Percentiles rank a stretch among this genome's conserved stretches.
Conservation (phyloP, 345 rosid genomes). For the Lepidium aucheri region DNA sequence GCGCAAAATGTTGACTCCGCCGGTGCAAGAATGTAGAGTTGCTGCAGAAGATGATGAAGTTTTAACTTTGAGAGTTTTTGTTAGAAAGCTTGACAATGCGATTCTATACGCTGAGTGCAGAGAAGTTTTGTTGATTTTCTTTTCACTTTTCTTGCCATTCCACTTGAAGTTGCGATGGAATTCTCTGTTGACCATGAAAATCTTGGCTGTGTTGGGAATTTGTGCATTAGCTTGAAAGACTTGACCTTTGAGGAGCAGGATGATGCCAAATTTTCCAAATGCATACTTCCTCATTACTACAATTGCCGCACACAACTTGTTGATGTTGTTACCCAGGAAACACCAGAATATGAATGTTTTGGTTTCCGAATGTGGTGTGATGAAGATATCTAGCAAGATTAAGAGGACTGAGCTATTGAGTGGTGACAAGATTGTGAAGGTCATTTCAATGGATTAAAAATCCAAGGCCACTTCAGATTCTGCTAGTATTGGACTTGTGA, state of each 20-base stretch:
- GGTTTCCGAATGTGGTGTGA: fast-evolving
- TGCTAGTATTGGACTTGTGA: too few relatives aligned
- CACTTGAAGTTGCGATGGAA: too few relatives aligned
- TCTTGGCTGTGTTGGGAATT: too few relatives aligned
- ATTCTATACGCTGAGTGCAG: conserved; percentile 15
- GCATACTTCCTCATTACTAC: neutral
- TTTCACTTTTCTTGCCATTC: conserved; percentile 13
- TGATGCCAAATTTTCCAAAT: neutral
- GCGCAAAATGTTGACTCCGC: neutral
- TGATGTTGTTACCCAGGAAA: neutral
- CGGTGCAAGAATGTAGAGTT: neutral
- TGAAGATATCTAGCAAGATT: neutral
- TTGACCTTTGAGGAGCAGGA: neutral
- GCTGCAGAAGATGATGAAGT: neutral
- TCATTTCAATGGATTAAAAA: too few relatives aligned
- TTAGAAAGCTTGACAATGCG: neutral
- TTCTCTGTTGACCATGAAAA: too few relatives aligned
- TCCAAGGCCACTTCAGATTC: too few relatives aligned
- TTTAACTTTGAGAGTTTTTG: neutral
- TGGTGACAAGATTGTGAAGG: too few relatives aligned
- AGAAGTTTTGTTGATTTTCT: conserved; percentile 17
- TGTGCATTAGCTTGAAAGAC: too few relatives aligned
- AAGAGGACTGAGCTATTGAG: neutral
- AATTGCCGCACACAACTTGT: neutral
- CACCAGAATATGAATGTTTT: neutral